Evolutionary conservation across 2,329 filamentous ascomycete genomes (phyloP).

Genomic region (Pseudocercospora vitis): DNA sequence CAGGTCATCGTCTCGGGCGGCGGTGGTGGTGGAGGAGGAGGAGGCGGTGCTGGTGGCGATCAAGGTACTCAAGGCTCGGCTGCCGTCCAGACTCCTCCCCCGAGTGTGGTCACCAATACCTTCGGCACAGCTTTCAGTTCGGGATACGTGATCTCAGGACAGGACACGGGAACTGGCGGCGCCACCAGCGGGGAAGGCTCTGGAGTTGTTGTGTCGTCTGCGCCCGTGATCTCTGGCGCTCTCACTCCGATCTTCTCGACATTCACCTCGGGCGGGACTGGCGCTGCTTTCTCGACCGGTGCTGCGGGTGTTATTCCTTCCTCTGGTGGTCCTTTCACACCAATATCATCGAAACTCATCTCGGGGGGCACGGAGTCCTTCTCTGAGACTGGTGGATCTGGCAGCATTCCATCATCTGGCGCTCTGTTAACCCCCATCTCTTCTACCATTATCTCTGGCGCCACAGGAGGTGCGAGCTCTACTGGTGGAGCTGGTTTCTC

Average conservation of each 20-base stretch:
- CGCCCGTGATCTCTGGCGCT: not conserved
- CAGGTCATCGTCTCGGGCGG: conserved; percentile 24
- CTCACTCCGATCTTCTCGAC: conserved; percentile 12
- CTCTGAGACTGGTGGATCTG: not conserved
- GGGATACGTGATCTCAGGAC: conserved; percentile 24
- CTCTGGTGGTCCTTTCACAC: conserved; percentile 12
- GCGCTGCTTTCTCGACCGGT: not conserved
- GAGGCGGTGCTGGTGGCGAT: no score
- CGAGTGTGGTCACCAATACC: conserved; percentile 18
- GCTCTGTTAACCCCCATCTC: conserved; percentile 14
- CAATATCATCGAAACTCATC: conserved; percentile 15
- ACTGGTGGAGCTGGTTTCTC: conserved; percentile 1
- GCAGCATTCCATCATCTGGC: not conserved
- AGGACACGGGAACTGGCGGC: conserved; percentile 19
- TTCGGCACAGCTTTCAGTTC: conserved; percentile 30
- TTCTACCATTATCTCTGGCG: conserved; percentile 12
- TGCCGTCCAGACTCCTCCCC: conserved; percentile 19
- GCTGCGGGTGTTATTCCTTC: conserved; percentile 12
- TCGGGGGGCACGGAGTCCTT: conserved; percentile 6
- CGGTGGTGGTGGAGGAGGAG: conserved; percentile 18
- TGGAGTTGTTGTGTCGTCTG: conserved; percentile 16
- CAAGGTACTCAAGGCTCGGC: conserved; percentile 21
- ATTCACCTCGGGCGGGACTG: conserved; percentile 1
- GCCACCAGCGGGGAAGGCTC: conserved; percentile 20
- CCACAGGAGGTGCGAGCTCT: conserved; percentile 6